These are phyloP conservation scores for Trifolium dubium DNA, from an alignment of 306 rosid species.

Conservation along the genomic window DNA sequence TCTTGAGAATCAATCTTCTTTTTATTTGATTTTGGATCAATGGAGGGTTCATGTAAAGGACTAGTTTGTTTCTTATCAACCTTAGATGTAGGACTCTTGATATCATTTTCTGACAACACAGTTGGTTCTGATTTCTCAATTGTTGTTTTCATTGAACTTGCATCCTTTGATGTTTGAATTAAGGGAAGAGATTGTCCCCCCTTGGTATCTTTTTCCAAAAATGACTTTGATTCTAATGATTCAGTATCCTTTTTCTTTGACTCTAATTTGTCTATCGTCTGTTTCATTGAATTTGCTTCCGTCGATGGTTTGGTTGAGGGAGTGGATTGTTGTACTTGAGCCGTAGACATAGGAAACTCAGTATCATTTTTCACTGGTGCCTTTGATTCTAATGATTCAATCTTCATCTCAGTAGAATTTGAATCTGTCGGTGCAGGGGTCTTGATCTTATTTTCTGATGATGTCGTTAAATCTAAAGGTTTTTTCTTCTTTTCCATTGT, in stretches of 20 bases:
- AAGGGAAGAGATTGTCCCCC: conserved; percentile 5
- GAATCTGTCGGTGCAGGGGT: conserved; percentile 32
- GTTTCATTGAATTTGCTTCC: conserved; percentile 28
- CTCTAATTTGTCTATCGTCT: conserved; percentile 37
- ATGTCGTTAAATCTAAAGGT: conserved; percentile 8
- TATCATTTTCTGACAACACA: conserved; percentile 29
- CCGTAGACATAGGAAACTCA: neutral
- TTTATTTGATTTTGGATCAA: conserved; percentile 35
- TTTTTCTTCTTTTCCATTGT: conserved; percentile 35
- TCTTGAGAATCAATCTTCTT: conserved; percentile 52
- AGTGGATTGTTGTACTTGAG: conserved; percentile 8
- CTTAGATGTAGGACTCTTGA: conserved; percentile 36
- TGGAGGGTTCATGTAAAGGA: conserved; percentile 14
- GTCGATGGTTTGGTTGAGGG: conserved; percentile 40
- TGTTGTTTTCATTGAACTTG: conserved; percentile 36
- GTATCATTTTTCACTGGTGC: conserved; percentile 11
- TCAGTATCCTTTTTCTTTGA: conserved; percentile 32
- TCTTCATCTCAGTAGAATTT: neutral
- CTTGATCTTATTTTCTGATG: conserved; percentile 40
- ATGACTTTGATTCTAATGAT: conserved; percentile 32
- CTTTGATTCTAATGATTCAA: conserved; percentile 48
- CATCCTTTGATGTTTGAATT: conserved; percentile 18
- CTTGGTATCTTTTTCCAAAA: conserved; percentile 28
- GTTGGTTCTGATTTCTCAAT: conserved; percentile 36
- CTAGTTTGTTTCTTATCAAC: conserved; percentile 35